These are phyloP conservation scores for Diversispora epigaea DNA, from an alignment of 192 early-diverging fungal genomes.

Conservation along the genomic window DNA sequence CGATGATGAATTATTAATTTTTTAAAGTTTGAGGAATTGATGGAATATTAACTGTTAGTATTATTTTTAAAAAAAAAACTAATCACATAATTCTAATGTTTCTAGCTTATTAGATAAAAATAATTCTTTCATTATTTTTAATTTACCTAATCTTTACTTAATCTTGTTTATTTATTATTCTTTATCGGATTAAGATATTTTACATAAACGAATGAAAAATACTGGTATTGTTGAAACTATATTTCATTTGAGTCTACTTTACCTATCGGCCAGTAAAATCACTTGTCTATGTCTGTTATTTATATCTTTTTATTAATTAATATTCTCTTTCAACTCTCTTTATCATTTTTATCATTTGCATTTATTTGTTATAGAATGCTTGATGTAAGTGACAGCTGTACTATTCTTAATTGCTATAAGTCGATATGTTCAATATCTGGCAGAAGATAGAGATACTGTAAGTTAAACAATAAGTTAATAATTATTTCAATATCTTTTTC, in stretches of 20 bases:
- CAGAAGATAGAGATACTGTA: conserved; percentile 93
- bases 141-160: too few species aligned
- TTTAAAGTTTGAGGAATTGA: too few species aligned
- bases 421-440: conserved; percentile 93
- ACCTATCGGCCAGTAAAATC: conserved; percentile 55
- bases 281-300: background rate
- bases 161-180: too few species aligned
- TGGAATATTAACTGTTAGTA: too few species aligned
- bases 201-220: conserved; percentile 94
- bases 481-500: too few species aligned
- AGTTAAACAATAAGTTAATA: background rate
- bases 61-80: too few species aligned
- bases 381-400: conserved; percentile 96
- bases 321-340: too few species aligned
- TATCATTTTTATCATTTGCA: background rate
- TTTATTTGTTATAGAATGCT: conserved; percentile 70
- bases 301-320: too few species aligned
- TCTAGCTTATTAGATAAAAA: too few species aligned
- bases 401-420: conserved; percentile 93
- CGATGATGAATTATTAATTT: too few species aligned
- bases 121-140: too few species aligned
- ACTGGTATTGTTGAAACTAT: conserved; percentile 96
- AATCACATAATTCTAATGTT: too few species aligned
- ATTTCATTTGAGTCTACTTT: conserved; percentile 84
- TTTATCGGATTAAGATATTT: conserved; percentile 94